Base-by-base conservation (phyloP, 2,329 filamentous ascomycete species). In the Xylaria sp. region DNA sequence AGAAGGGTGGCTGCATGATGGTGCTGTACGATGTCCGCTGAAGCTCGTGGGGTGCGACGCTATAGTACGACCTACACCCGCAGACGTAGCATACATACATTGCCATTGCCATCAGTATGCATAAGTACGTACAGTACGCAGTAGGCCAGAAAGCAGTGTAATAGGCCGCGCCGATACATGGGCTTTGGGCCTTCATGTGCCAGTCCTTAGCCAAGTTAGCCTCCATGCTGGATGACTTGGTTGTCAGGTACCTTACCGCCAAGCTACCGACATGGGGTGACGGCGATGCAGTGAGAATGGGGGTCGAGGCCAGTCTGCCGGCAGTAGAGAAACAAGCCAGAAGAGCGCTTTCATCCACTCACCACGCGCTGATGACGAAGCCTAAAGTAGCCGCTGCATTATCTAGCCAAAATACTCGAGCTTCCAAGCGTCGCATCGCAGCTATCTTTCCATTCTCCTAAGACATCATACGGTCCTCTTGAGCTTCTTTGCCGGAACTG, bases 371-470 rank as follows among this genome's bases (percentile, higher is more conserved):
- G 73, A 69, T 69, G 63, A 70, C 63, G 66, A 70, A 65, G 34
- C 55, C 51, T 58, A 70, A 68, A 72, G 55, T 20, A 51, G 23
- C 31, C 63, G 48, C 60, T 70, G 67, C 73, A 46, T 73, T 70
- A 66, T 72, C 73, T 71, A 73, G 72, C 71, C 74, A 75, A 61
- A 75, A 74, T 74, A 70, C 72, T 57, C 72, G 72, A 72, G 66
- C 67, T 66, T 69, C 66, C 66, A 73, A 71, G 69, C 69, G 74
- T 76, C 69, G 71, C 69, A 75, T 72, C 74, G 73, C 75, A 76
- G 73, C 67, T 73, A 70, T 73, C 71, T 73, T 73, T 59, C 71
- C 70, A 73, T 73, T 72, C 57, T 57, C 67, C 18, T 34, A 54
- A 39, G 62, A 58, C 37, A 55, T 65, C 62, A 62, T 70, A 63